Base-by-base conservation (phyloP, 768 basidiomycete species). In the Rhizopogon vesiculosus region DNA sequence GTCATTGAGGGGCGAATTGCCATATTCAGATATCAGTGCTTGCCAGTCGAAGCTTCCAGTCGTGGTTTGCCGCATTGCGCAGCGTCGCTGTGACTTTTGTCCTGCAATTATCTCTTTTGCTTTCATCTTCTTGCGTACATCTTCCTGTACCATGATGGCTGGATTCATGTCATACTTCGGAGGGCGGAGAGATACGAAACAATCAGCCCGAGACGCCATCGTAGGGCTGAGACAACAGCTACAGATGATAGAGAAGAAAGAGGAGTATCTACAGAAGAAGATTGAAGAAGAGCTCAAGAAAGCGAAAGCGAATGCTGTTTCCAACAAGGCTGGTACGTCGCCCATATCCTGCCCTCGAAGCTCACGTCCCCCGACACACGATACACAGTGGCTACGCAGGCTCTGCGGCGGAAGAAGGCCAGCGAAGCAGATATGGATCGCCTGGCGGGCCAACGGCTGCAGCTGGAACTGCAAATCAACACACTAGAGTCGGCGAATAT, bases 201-300 rank as follows among this genome's bases (percentile, higher is more conserved):
- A 89, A 73, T 77, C 86, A 28, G 87, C 96, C 44, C 82, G 93
- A 60, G 92, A 97, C 69, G 92, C 97, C 46, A 99, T 99, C 70
- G 89, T 98, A 57, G 81, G 81, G 44, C 78, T 99, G 62, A 85
- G 96, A 66, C 89, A 96, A 74, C 94, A 98, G 70, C 81, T 98
- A 59, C 84, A 92, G 74, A 89, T 96, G 86, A 85, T 98, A 62
- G 94, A 98, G 83, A 99, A 98, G 92, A 98, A 96, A 79, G 97
- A 98, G 77, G 96, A 98, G 71, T 80, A 91, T 72, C 76, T 98
- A 59, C 87, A 89, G 80, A 94, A 91, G 84, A 93, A 95, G 85
- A 91, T 97, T 61, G 93, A 96, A 52, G 93, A 97, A 60, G 96
- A 98, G 66, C 61, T 85, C 64, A 86, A 86, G 80, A 96, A 92